A percentile compares a stretch with the other conserved stretches of the same genome.
These are phyloP conservation scores for Cladosporium austrohemisphaericum DNA, from an alignment of 2,329 filamentous ascomycete genomes.

Conservation along the genomic window DNA sequence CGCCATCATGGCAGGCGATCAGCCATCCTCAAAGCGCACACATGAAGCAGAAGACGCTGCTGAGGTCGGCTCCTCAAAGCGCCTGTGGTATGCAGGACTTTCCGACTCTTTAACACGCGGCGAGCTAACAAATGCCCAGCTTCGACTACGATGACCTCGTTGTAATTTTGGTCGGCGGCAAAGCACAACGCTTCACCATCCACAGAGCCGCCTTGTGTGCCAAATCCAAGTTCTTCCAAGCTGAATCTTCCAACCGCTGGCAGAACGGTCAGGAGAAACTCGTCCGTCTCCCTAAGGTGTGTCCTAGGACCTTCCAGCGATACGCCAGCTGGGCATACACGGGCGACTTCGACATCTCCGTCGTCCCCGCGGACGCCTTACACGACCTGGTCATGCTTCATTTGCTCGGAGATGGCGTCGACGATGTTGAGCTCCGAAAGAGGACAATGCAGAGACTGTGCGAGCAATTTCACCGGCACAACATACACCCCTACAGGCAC, in stretches of 20 bases:
- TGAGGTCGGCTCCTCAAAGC: too few relatives aligned
- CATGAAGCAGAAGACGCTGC: too few relatives aligned
- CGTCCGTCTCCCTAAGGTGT: conserved; percentile 14
- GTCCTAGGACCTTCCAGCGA: background rate
- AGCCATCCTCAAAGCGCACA: too few relatives aligned
- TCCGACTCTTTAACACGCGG: too few relatives aligned
- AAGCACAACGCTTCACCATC: conserved; percentile 4
- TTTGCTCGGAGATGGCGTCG: background rate
- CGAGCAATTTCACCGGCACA: background rate
- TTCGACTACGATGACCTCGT: too few relatives aligned
- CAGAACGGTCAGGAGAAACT: conserved; percentile 13
- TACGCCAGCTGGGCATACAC: background rate
- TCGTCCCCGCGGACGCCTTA: background rate
- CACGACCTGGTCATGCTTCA: background rate
- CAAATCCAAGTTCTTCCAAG: conserved; percentile 18
- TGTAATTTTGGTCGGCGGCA: too few relatives aligned
- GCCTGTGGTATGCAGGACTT: too few relatives aligned
- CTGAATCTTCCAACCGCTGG: conserved; percentile 9
- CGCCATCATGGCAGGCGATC: too few relatives aligned
- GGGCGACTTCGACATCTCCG: background rate
- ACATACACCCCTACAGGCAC: background rate
- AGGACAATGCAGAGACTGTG: background rate
- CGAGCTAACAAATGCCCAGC: too few relatives aligned
- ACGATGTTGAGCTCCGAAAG: background rate
- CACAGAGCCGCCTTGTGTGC: conserved; percentile 13